Percentiles rank a stretch among this genome's conserved stretches.
Evolutionary conservation across 2,329 filamentous ascomycete genomes (phyloP).

Genomic region (Biscogniauxia sp.): DNA sequence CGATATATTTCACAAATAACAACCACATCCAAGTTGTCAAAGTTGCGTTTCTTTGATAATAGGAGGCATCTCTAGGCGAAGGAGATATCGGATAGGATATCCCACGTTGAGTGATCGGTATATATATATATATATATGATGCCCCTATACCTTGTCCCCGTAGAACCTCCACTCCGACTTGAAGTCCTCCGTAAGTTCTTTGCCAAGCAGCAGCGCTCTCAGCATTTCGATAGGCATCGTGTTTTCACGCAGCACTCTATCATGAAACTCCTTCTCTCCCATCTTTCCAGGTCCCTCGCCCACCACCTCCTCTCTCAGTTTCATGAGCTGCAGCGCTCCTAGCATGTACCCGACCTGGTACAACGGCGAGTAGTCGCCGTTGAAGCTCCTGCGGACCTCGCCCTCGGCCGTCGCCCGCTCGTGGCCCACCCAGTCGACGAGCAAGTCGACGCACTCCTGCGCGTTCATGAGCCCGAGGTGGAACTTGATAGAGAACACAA

Average conservation of each 20-base stretch:
- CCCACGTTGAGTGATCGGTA: too few species aligned
- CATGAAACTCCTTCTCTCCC: conserved; percentile 55
- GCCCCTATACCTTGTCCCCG: conserved; percentile 13
- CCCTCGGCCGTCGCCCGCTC: conserved; percentile 59
- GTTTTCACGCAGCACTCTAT: conserved; percentile 48
- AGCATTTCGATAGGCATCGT: conserved; percentile 55
- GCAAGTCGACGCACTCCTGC: conserved; percentile 53
- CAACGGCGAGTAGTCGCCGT: conserved; percentile 54
- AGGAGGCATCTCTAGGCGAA: neutral
- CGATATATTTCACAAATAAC: conserved; percentile 40
- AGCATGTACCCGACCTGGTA: conserved; percentile 62
- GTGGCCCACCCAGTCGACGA: conserved; percentile 56
- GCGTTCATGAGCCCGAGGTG: conserved; percentile 54
- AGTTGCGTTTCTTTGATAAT: conserved; percentile 25
- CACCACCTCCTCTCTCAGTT: conserved; percentile 48
- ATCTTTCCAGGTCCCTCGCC: conserved; percentile 30
- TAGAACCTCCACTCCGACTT: conserved; percentile 52
- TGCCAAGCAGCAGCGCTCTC: conserved; percentile 44
- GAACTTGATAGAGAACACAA: conserved; percentile 57
- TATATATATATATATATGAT: too few species aligned
- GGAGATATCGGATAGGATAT: too few species aligned
- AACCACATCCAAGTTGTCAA: conserved; percentile 38
- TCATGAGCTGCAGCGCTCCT: conserved; percentile 55
- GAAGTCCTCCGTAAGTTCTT: conserved; percentile 42
- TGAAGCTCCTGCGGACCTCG: conserved; percentile 56